These are phyloP conservation scores for Leishmania mexicana DNA, from an alignment of 208 protist genomes.

Conservation along the genomic window DNA sequence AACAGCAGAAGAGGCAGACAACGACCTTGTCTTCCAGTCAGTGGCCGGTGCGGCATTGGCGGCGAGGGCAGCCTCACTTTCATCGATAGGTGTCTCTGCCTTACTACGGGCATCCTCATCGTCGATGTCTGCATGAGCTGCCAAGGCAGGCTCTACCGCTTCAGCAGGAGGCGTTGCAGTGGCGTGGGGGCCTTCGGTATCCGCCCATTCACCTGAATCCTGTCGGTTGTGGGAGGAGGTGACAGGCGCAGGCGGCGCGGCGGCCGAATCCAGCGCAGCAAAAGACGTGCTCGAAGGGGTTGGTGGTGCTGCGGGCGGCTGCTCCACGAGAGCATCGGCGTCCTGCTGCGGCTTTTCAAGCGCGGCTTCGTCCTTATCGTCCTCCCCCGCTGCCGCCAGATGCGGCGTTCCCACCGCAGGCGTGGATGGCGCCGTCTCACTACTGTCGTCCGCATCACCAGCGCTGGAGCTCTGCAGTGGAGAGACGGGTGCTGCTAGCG, in stretches of 20 bases:
- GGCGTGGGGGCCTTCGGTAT: not conserved
- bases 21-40: not conserved
- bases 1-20: not conserved
- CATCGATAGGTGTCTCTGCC: constrained; percentile 1
- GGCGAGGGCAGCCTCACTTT: not conserved
- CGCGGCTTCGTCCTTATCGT: not conserved
- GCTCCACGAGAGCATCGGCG: not conserved
- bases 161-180: not conserved
- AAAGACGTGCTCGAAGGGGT: constrained; percentile 12
- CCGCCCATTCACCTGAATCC: not conserved
- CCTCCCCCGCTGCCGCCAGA: not conserved
- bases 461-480: not conserved
- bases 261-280: not conserved
- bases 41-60: not conserved
- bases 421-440: not conserved
- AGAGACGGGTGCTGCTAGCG: not conserved
- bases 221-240: not conserved
- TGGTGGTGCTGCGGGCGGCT: not conserved
- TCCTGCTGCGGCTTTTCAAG: not conserved
- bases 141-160: not conserved
- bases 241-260: not conserved
- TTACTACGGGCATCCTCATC: not conserved
- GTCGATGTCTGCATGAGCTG: not conserved
- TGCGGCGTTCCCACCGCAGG: not conserved
- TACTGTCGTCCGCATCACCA: not conserved